Evolutionary conservation across 192 early-diverging fungal species (phyloP), one percentile per base, ranked within the genome.

Genomic region (Gonapodya prolifera): DNA sequence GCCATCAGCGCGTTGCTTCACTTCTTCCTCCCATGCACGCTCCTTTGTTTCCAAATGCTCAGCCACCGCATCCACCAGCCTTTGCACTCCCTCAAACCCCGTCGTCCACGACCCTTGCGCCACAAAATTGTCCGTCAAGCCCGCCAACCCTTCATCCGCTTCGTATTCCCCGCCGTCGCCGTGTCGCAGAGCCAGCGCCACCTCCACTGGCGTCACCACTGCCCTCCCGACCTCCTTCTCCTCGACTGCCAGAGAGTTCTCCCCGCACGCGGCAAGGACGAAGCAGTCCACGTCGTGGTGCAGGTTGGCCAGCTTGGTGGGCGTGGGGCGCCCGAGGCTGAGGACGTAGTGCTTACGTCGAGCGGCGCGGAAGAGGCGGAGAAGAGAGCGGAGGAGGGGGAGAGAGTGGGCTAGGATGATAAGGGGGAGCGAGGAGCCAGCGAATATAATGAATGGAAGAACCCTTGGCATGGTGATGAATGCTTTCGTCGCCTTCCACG

Each of bases 281-380:
- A 93, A 98, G 23, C 87, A 89, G 77, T 99, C 91, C 71, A 99
- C 94, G 83, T 99, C 97, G 79, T 94, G 87, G 45, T 61, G 45
- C 78, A 99, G 98, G 75, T 99, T 99, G 34, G 92, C 97, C 82
- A 99, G 90, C 82, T 99, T 99, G 73, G 94, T 93, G 0, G 95
- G 93, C 77, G 94, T 96, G 16, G 96, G 90, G 78, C 98, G 98
- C 69, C 97, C 97, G 80, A 99, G 93, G 0, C 93, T 91, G 77
- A 96, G 91, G 30, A 94, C 81, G 78, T 97, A 61, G 45, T 61
- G 45, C 45, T 61, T 61, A 23, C 45, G 45, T 16, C 45, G 45
- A 76, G 35, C 69, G 45, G 45, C 45, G 45, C 45, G 45, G 45
- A 61, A 61, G 45, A 61, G 45, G 45, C 45, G 45, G 45, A 61